Base-by-base conservation (phyloP, 352 stramenopile species). In the Globisporangium solare region DNA sequence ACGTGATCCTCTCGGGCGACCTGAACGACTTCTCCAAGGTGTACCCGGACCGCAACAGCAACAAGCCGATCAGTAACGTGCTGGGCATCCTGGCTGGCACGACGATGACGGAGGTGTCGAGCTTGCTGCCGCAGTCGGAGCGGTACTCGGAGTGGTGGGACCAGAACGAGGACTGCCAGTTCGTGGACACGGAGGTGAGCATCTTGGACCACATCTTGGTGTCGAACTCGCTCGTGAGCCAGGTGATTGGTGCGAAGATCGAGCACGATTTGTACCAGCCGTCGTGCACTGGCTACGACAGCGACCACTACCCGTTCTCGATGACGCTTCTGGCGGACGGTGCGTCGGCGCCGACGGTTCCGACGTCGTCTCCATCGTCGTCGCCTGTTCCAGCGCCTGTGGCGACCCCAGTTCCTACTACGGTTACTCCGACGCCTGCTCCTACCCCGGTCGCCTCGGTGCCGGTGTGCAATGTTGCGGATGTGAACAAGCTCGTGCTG, bases 121-220 rank as follows among this genome's bases (percentile, higher is more conserved):
- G 54, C 22, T 73, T 78, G 42, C 63, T 70, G 0, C 31, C 59
- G 18, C 68, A 83, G 64, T 37, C 61, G 21, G 59, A 72, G 24
- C 74, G 75, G 56, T 89, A 74, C 66, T 76, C 71, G 37, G 61
- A 87, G 63, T 87, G 76, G 76, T 89, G 59, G 27, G 79, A 86
- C 58, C 40, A 73, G 42, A 79, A 86, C 71, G 72, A 79, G 13
- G 66, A 87, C 64, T 89, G 76, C 40, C 66, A 73, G n/a, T 87
- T 68, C 64, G 60, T 70, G 59, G 40, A 56, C n/a, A 71, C 60
- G 7, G 76, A 87, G 53, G 43, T 74, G 52, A 80, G 66, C 63
- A 18, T n/a, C 3, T 39, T 73, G 51, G 66, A 73, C 55, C 61
- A 73, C 62, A 61, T 74, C 27, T 46, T 74, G 21, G 62, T 74